Percentiles rank a stretch among this genome's conserved stretches.
phyloP scores from a whole-genome alignment of 257 asterid species.

The Fraxinus cuspidata region DNA sequence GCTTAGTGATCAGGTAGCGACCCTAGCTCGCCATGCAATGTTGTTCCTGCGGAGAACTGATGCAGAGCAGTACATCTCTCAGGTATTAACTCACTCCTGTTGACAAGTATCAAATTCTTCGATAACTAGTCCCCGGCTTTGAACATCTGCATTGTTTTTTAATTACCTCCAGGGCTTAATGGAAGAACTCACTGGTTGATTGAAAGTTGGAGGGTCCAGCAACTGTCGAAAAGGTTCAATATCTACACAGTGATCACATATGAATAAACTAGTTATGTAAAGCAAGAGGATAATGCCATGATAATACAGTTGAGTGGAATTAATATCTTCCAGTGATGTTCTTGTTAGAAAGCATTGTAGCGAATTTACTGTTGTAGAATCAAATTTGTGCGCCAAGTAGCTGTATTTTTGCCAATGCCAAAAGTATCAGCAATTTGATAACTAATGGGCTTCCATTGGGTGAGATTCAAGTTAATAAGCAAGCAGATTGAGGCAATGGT shows the following conservation, averaged over 20 bases:
- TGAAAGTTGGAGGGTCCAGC: background rate
- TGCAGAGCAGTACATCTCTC: conserved; percentile 86
- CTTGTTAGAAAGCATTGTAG: background rate
- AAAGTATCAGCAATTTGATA: background rate
- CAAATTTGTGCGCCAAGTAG: background rate
- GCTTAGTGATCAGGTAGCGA: conserved; percentile 75
- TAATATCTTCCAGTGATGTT: background rate
- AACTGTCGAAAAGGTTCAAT: background rate
- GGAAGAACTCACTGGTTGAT: conserved; percentile 83
- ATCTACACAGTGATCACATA: background rate
- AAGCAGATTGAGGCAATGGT: background rate
- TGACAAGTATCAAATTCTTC: background rate
- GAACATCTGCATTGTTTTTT: conserved; percentile 9
- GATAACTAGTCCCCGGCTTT: background rate
- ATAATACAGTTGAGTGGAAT: background rate
- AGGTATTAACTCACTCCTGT: conserved; percentile 40
- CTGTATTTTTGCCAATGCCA: background rate
- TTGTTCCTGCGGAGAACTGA: conserved; percentile 87
- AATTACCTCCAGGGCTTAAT: conserved; percentile 62
- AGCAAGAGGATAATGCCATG: background rate
- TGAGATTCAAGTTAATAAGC: background rate
- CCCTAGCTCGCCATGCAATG: conserved; percentile 79
- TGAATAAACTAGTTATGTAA: conserved; percentile 3
- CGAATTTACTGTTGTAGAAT: background rate
- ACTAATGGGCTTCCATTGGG: background rate